These are phyloP conservation scores for Cucurbita ficifolia DNA, from an alignment of 306 rosid genomes.

Conservation along the genomic window DNA sequence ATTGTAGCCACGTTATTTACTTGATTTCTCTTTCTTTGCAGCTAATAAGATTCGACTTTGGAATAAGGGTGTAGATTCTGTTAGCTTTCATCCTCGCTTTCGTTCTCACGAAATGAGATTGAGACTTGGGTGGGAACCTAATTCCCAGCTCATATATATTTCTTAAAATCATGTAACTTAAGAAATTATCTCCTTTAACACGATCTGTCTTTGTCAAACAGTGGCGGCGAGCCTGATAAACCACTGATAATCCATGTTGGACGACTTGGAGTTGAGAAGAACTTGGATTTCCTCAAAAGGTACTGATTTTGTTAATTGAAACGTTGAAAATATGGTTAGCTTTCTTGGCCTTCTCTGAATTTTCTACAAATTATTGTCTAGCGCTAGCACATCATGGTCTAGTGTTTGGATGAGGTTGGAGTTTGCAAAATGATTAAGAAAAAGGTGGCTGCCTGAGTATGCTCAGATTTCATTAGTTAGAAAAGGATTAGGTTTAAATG, in stretches of 20 bases:
- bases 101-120: slow-evolving; percentile 73
- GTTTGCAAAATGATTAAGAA: too few species aligned
- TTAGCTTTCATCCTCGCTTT: slow-evolving; percentile 70
- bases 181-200: slow-evolving; percentile 10
- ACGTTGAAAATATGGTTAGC: neutral
- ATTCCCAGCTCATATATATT: slow-evolving; percentile 3
- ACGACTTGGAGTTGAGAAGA: slow-evolving; percentile 93
- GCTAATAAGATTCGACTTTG: slow-evolving; percentile 91
- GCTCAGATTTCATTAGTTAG: neutral
- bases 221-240: slow-evolving; percentile 75
- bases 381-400: too few species aligned
- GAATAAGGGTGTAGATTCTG: slow-evolving; percentile 97
- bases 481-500: neutral
- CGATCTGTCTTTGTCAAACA: slow-evolving; percentile 15
- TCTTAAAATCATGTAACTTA: neutral
- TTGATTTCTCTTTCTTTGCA: slow-evolving; percentile 19
- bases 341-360: neutral
- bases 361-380: too few species aligned
- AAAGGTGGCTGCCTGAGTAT: neutral
- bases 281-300: slow-evolving; percentile 88
- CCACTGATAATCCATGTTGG: slow-evolving; percentile 95
- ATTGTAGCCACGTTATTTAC: neutral
- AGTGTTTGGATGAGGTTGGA: too few species aligned
- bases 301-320: neutral
- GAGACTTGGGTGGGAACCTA: slow-evolving; percentile 61